Evolutionary conservation across 371 early-diverging fungal genomes (phyloP).

Genomic region (Dichotomocladium elegans): DNA sequence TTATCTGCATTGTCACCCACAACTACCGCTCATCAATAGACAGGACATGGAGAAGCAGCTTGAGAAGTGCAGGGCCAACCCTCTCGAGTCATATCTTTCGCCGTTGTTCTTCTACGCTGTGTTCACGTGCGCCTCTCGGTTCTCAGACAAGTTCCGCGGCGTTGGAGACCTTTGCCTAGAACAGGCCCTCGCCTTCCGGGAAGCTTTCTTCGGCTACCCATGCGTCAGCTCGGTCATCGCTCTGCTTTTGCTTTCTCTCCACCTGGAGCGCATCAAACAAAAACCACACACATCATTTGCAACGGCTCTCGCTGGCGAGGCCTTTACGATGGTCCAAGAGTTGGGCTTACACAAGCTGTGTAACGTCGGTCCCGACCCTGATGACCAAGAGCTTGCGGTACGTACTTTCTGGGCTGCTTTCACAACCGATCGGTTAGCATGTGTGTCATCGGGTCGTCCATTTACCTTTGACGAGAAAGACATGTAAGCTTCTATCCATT

Average conservation of each 20-base stretch:
- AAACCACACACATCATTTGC: conserved; percentile 17
- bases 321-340: conserved; percentile 38
- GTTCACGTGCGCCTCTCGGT: conserved; percentile 35
- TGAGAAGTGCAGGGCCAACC: conserved; percentile 1
- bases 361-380: conserved; percentile 9
- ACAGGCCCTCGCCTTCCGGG: conserved; percentile 17
- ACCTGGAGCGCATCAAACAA: conserved; percentile 25
- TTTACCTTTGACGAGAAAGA: conserved; percentile 43
- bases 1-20: conserved; percentile 51
- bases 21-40: conserved; percentile 47
- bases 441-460: conserved; percentile 38
- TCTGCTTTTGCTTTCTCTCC: conserved; percentile 26
- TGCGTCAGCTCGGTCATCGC: conserved; percentile 28
- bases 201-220: conserved; percentile 21
- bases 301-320: conserved; percentile 40
- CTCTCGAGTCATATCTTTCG: conserved; percentile 19
- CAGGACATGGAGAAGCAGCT: conserved; percentile 21
- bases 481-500: conserved; percentile 21
- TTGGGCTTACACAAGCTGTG: conserved; percentile 34
- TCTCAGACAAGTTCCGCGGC: conserved; percentile 14
- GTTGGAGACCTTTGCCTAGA: conserved; percentile 12
- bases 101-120: conserved; percentile 39
- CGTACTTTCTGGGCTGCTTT: conserved; percentile 44
- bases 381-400: conserved; percentile 24
- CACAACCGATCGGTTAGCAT: conserved; percentile 31